Percentiles rank a stretch among this genome's conserved stretches.
Conservation (phyloP, 129 eudicot species). For the Cynara cardunculus region DNA sequence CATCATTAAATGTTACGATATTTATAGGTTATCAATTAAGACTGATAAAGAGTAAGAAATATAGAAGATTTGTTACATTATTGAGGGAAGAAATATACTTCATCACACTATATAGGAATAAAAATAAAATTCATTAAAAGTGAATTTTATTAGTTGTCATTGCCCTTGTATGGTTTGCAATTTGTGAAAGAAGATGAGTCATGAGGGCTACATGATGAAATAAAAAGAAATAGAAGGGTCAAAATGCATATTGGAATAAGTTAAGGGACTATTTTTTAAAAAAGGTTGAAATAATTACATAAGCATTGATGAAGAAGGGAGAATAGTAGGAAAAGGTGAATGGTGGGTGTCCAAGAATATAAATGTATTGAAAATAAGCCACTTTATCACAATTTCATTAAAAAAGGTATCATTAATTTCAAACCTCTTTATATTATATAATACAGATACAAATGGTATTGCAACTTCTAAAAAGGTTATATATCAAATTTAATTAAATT, state of each 20-base stretch:
- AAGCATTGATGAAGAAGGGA: conserved; percentile 21
- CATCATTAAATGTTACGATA: not conserved
- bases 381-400: not conserved
- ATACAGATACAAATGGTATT: not conserved
- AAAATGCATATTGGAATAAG: not conserved
- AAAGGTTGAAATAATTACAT: not conserved
- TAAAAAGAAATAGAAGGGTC: not conserved
- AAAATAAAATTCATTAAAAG: not conserved
- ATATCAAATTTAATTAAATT: not conserved
- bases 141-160: not conserved
- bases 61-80: not conserved
- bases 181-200: not conserved
- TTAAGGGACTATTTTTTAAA: not conserved
- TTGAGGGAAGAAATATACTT: not conserved
- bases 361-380: not conserved
- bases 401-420: not conserved
- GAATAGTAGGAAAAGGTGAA: conserved; percentile 24
- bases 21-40: no score
- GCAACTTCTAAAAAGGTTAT: not conserved
- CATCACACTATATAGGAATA: not conserved
- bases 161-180: no score
- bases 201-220: not conserved
- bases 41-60: not conserved
- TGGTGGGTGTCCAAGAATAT: conserved; percentile 32
- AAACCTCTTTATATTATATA: not conserved